Evolutionary conservation across 2,329 filamentous ascomycete genomes (phyloP), one percentile per base, ranked within the genome.

Genomic region (Trichoderma endophyticum): DNA sequence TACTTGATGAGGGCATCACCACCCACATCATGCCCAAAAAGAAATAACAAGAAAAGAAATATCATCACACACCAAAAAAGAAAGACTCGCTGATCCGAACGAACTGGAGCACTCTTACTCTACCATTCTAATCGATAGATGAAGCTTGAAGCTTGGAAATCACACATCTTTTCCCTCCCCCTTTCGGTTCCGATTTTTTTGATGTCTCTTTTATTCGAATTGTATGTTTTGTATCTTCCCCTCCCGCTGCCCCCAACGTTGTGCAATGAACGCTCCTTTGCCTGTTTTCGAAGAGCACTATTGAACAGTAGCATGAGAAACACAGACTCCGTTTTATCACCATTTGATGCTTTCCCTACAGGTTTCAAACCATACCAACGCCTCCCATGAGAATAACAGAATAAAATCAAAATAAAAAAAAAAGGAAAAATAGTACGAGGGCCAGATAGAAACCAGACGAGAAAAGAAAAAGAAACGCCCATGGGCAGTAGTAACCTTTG

Each of bases 321-420:
- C 24, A 43, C 39, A 70, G 57, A 70, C 39, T 60, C 66, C 66
- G 28, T 24, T 68, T 48, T 70, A 70, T 70, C 66, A 62, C 66
- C 39, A 26, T 51, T 70, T 51, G 66, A 70, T 70, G 66, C 66
- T 34, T 24, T 32, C 21, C 57, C 34, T n/a, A 36, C 21, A 30
- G 39, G 39, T 36, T 51, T 54, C 39, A 30, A 56, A 54, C 57
- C 66, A 36, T 70, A 61, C 66, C 57, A 70, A 70, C 66, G 66
- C 66, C 66, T 51, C 14, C 66, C 36, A 70, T 70, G 66, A 54
- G 28, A 30, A 59, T 15, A 32, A 6, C n/a, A 56, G 6, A 36
- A 54, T 4, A 66, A 18, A 24, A 26, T 3, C 18, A 12, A 56
- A 26, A 66, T 6, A 36, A 36, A 7, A 12, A 54, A 54, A 26